Evolutionary conservation across 495 filamentous ascomycete genomes (phyloP).

Genomic region (Tetracladium marchalianum): DNA sequence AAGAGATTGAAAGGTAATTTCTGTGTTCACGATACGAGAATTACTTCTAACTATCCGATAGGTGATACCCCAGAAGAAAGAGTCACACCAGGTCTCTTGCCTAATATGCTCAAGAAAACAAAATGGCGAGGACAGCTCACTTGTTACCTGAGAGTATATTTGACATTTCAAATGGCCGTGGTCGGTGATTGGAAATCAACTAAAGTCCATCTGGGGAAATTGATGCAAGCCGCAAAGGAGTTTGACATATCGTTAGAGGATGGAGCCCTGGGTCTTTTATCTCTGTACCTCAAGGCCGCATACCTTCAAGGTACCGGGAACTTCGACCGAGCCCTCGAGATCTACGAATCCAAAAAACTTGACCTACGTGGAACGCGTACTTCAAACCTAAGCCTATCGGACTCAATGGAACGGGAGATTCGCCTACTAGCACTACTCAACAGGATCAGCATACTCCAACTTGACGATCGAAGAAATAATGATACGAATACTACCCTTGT

Average conservation of each 20-base stretch:
- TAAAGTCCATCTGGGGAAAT: conserved; percentile 29
- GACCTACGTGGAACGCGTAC: conserved; percentile 31
- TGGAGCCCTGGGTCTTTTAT: conserved; percentile 28
- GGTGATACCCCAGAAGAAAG: conserved; percentile 26
- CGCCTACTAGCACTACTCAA: conserved; percentile 74
- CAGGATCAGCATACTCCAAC: conserved; percentile 69
- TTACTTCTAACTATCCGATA: conserved; percentile 10
- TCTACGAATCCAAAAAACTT: conserved; percentile 54
- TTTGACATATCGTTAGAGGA: conserved; percentile 20
- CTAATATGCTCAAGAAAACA: conserved; percentile 31
- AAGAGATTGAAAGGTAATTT: conserved; percentile 43
- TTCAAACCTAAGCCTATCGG: conserved; percentile 24
- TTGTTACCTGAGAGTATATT: conserved; percentile 36
- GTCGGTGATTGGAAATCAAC: conserved; percentile 35
- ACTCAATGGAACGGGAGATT: conserved; percentile 58
- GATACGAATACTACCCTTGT: conserved; percentile 44
- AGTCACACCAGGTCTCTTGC: conserved; percentile 24
- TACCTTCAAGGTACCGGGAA: conserved; percentile 73
- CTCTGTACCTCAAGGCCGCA: conserved; percentile 61
- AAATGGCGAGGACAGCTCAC: conserved; percentile 32
- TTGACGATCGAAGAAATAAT: conserved; percentile 40
- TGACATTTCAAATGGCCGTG: conserved; percentile 35
- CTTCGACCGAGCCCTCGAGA: conserved; percentile 49
- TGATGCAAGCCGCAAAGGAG: conserved; percentile 23
- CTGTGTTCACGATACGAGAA: not conserved